Percentiles rank a stretch among this genome's conserved stretches.
Conservation (phyloP, 805 yeast species). For the Nakazawaea pomicola region DNA sequence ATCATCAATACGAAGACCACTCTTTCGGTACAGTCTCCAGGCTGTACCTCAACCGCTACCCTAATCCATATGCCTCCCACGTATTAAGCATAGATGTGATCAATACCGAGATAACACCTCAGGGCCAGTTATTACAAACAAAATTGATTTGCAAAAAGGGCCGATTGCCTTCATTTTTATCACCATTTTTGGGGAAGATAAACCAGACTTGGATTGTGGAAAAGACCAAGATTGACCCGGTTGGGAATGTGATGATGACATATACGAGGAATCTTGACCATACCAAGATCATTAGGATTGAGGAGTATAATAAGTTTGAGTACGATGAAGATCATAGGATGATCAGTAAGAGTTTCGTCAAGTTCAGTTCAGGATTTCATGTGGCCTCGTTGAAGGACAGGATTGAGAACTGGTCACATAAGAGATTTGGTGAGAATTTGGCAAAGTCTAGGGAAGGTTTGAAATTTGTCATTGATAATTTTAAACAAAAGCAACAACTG, state of each 20-base stretch:
- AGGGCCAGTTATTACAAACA: slow-evolving; percentile 67
- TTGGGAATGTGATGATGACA: slow-evolving; percentile 46
- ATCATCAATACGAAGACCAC: slow-evolving; percentile 50
- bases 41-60: slow-evolving; percentile 72
- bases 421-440: slow-evolving; percentile 63
- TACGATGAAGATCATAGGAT: slow-evolving; percentile 20
- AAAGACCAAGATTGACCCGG: slow-evolving; percentile 66
- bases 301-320: slow-evolving; percentile 63
- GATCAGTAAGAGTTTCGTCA: slow-evolving; percentile 46
- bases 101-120: slow-evolving; percentile 47
- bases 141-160: slow-evolving; percentile 76
- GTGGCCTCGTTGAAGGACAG: slow-evolving; percentile 58
- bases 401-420: slow-evolving; percentile 80
- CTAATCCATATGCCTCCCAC: slow-evolving; percentile 80
- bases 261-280: slow-evolving; percentile 86
- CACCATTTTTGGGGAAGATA: slow-evolving; percentile 66
- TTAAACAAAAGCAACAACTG: too few relatives aligned
- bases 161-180: slow-evolving; percentile 72
- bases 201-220: slow-evolving; percentile 81
- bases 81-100: slow-evolving; percentile 81
- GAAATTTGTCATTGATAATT: slow-evolving; percentile 67
- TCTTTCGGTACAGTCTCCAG: slow-evolving; percentile 69
- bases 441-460: slow-evolving; percentile 66
- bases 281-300: slow-evolving; percentile 68
- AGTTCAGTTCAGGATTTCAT: slow-evolving; percentile 65